phyloP scores from a whole-genome alignment of 2,329 filamentous ascomycete species.

The Eutypa lata region DNA sequence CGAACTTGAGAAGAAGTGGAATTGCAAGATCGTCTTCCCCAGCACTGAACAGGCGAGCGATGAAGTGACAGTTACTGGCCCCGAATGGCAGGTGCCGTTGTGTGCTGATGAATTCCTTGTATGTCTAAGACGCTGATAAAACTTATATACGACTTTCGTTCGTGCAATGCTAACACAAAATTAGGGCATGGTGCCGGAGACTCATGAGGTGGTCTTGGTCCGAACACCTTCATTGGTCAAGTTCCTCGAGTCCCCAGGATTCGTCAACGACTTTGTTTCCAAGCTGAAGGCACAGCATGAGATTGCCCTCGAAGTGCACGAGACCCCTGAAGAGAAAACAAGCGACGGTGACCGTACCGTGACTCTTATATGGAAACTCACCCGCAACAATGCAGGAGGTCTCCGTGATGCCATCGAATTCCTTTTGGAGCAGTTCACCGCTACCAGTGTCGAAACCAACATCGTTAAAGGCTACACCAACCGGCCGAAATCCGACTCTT shows the following conservation, averaged over 20 bases:
- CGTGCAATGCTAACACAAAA: slow-evolving; percentile 26
- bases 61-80: slow-evolving; percentile 90
- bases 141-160: too few species aligned
- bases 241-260: slow-evolving; percentile 79
- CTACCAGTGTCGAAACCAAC: slow-evolving; percentile 81
- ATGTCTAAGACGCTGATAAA: slow-evolving; percentile 26
- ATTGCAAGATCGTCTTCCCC: slow-evolving; percentile 98
- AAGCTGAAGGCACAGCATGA: slow-evolving; percentile 92
- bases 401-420: slow-evolving; percentile 96
- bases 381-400: slow-evolving; percentile 93
- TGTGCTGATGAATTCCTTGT: slow-evolving; percentile 93
- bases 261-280: slow-evolving; percentile 72
- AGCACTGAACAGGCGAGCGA: slow-evolving; percentile 97
- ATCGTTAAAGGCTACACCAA: slow-evolving; percentile 93
- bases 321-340: slow-evolving; percentile 56
- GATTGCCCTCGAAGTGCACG: slow-evolving; percentile 76
- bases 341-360: slow-evolving; percentile 57
- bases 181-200: slow-evolving; percentile 94
- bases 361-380: slow-evolving; percentile 76
- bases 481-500: slow-evolving; percentile 97
- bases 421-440: slow-evolving; percentile 79
- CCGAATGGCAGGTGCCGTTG: slow-evolving; percentile 96
- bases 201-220: slow-evolving; percentile 83
- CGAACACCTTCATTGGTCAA: slow-evolving; percentile 72
- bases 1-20: slow-evolving; percentile 97